These are phyloP conservation scores for Benincasa hispida DNA, from an alignment of 306 rosid genomes.

Conservation along the genomic window DNA sequence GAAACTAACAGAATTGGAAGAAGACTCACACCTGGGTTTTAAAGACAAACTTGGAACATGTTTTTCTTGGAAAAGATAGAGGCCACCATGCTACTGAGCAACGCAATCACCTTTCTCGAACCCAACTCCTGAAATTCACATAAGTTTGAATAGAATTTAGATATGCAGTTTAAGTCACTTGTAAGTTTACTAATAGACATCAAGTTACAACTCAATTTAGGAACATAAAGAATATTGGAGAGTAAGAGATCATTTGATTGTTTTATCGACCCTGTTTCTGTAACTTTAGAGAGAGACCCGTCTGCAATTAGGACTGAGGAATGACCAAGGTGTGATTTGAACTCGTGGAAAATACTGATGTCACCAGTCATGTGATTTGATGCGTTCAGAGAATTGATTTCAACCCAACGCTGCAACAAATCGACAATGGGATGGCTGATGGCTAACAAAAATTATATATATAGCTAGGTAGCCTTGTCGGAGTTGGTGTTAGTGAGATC, in stretches of 20 bases:
- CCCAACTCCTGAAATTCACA: background rate
- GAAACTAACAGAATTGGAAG: background rate
- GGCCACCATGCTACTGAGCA: background rate
- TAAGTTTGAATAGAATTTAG: background rate
- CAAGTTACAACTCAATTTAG: background rate
- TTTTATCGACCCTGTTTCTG: background rate
- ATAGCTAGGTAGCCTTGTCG: no score
- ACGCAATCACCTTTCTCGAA: background rate
- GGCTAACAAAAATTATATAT: no score
- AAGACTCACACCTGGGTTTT: background rate
- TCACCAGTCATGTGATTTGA: no score
- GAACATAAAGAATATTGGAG: background rate
- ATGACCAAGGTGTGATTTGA: no score
- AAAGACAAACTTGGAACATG: background rate
- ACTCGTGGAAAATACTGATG: no score
- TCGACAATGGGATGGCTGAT: no score
- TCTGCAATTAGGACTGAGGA: background rate
- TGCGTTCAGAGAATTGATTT: no score
- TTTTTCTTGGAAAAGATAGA: background rate
- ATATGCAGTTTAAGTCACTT: background rate
- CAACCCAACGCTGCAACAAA: no score
- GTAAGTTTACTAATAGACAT: background rate
- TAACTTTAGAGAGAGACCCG: background rate
- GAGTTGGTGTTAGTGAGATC: no score
- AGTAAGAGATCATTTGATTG: background rate